Percentiles rank a stretch among this genome's conserved stretches.
phyloP scores from a whole-genome alignment of 2,329 filamentous ascomycete genomes.

The Emmonsia crescens region DNA sequence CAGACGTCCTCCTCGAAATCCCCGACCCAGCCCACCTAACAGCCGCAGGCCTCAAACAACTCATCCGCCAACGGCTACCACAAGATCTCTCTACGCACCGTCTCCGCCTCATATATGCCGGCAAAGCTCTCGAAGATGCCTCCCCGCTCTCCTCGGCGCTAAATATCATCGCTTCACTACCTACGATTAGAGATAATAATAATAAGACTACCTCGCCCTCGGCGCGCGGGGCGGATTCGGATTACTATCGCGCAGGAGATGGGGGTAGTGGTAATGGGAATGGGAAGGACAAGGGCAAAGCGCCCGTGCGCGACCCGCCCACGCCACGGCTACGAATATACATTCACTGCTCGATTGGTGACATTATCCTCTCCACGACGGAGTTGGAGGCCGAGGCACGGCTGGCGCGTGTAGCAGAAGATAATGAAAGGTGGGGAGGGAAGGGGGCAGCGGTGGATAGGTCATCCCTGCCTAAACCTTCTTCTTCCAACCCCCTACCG shows the following conservation, averaged over 20 bases:
- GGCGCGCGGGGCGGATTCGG: conserved; percentile 3
- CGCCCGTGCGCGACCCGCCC: conserved; percentile 40
- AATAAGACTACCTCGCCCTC: conserved; percentile 7
- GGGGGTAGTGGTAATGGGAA: background rate
- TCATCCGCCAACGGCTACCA: conserved; percentile 63
- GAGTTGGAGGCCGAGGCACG: conserved; percentile 60
- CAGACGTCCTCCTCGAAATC: conserved; percentile 73
- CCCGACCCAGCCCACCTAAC: conserved; percentile 57
- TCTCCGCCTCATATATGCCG: conserved; percentile 80
- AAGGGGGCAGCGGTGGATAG: background rate
- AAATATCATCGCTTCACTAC: conserved; percentile 49
- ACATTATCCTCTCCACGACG: conserved; percentile 53
- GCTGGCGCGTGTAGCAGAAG: conserved; percentile 17
- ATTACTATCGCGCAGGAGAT: background rate
- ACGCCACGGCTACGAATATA: conserved; percentile 51
- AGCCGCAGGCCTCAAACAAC: conserved; percentile 66
- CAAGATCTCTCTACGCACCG: conserved; percentile 53
- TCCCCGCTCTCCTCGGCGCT: conserved; percentile 59
- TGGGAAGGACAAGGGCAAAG: conserved; percentile 48
- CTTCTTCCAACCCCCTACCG: background rate
- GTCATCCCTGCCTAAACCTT: background rate
- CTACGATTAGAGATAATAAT: conserved; percentile 17
- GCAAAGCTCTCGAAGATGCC: conserved; percentile 70
- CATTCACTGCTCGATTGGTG: conserved; percentile 85
- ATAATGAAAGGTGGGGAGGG: background rate